These are phyloP conservation scores for Pythium graminicola DNA, from an alignment of 352 stramenopile genomes.

Conservation along the genomic window DNA sequence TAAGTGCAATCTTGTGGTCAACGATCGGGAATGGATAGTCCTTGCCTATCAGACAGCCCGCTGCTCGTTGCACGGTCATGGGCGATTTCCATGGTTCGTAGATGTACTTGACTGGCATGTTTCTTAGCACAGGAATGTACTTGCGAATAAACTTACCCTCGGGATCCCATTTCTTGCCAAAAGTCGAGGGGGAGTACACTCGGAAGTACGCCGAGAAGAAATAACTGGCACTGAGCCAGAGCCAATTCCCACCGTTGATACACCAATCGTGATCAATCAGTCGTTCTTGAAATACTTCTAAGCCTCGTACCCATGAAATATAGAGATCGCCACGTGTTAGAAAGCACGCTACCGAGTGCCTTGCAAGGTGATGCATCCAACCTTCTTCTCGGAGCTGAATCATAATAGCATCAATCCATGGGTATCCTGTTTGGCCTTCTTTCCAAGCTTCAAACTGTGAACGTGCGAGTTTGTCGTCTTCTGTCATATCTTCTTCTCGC, in stretches of 20 bases:
- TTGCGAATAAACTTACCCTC: slow-evolving; percentile 90
- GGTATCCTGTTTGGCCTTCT: slow-evolving; percentile 93
- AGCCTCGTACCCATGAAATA: slow-evolving; percentile 92
- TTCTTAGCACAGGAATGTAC: slow-evolving; percentile 86
- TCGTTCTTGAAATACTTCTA: slow-evolving; percentile 88
- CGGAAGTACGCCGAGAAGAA: slow-evolving; percentile 98
- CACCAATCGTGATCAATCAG: slow-evolving; percentile 96
- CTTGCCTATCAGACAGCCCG: slow-evolving; percentile 83
- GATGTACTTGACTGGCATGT: slow-evolving; percentile 95
- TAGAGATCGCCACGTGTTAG: slow-evolving; percentile 97
- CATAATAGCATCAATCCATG: slow-evolving; percentile 98
- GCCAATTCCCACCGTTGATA: slow-evolving; percentile 97
- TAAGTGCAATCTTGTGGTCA: slow-evolving; percentile 87
- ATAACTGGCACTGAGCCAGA: slow-evolving; percentile 92
- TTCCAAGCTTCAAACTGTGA: slow-evolving; percentile 92
- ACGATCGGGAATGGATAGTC: slow-evolving; percentile 96
- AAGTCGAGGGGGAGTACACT: slow-evolving; percentile 92
- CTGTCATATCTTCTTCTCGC: slow-evolving; percentile 47
- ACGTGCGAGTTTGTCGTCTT: slow-evolving; percentile 77
- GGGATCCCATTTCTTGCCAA: slow-evolving; percentile 96
- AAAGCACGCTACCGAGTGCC: slow-evolving; percentile 97
- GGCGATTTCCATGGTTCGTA: slow-evolving; percentile 98
- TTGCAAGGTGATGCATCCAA: slow-evolving; percentile 85
- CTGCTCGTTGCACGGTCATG: slow-evolving; percentile 71
- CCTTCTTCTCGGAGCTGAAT: slow-evolving; percentile 86